These are phyloP conservation scores for Haplographium delicatum DNA, from an alignment of 495 filamentous ascomycete species.

Conservation along the genomic window DNA sequence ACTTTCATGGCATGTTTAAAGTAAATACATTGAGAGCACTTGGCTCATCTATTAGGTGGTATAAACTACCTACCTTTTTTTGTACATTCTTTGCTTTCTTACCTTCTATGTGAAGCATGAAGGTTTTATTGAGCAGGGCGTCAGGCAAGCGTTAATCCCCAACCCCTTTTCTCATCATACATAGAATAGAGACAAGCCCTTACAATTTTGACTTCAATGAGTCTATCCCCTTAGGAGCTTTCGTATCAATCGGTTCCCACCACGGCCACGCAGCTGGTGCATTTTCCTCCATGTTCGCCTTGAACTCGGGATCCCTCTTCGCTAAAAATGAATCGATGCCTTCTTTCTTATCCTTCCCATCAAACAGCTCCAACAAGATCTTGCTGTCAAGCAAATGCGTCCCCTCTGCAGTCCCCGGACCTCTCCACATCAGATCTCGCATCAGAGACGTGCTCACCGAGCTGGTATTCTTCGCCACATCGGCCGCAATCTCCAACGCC, in stretches of 20 bases:
- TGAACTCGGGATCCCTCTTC: slow-evolving; percentile 48
- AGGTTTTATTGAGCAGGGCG: too few species aligned
- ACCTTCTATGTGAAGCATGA: too few species aligned
- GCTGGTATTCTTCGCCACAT: slow-evolving; percentile 55
- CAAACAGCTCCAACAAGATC: slow-evolving; percentile 52
- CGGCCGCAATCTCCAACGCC: slow-evolving; percentile 51
- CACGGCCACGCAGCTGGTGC: slow-evolving; percentile 41
- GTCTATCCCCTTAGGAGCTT: slow-evolving; percentile 2
- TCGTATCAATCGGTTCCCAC: slow-evolving; percentile 32
- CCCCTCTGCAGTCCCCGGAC: slow-evolving; percentile 47
- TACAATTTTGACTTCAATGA: slow-evolving; percentile 17
- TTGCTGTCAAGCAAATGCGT: slow-evolving; percentile 55
- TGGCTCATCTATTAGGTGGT: too few species aligned
- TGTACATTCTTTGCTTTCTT: neutral
- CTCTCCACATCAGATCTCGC: slow-evolving; percentile 55
- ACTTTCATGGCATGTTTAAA: too few species aligned
- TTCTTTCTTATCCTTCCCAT: slow-evolving; percentile 42
- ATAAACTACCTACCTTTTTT: too few species aligned
- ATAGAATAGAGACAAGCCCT: too few species aligned
- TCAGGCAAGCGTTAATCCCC: too few species aligned
- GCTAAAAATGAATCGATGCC: slow-evolving; percentile 40
- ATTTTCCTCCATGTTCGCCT: slow-evolving; percentile 43
- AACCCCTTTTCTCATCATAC: neutral
- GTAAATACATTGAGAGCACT: too few species aligned
- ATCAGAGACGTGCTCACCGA: slow-evolving; percentile 49